Evolutionary conservation across 768 basidiomycete genomes (phyloP).

Genomic region (Leccinum subtestaceum): DNA sequence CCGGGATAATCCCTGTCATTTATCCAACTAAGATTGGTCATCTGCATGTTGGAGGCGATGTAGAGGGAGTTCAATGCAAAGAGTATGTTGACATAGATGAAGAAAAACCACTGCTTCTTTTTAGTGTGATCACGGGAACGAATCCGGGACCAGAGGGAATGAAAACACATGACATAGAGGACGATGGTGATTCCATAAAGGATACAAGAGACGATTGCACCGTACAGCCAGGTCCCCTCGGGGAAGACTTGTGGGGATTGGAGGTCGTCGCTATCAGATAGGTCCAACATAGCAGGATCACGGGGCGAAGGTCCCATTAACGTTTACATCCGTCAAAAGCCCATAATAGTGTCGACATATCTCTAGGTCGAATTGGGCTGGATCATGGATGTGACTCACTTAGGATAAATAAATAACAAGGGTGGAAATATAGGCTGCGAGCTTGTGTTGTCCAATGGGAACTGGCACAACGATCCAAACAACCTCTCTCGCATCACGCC

Average conservation of each 20-base stretch:
- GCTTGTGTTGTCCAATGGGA: too few relatives aligned
- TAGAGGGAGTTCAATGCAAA: constrained; percentile 31
- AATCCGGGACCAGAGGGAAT: constrained; percentile 28
- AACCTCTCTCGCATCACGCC: too few relatives aligned
- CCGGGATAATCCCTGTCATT: constrained; percentile 32
- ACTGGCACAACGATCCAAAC: too few relatives aligned
- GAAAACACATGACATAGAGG: constrained; percentile 26
- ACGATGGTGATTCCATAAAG: constrained; percentile 29
- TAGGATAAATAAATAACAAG: too few relatives aligned
- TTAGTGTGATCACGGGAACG: constrained; percentile 2
- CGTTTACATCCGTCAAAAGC: too few relatives aligned
- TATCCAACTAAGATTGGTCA: constrained; percentile 30
- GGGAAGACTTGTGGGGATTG: constrained; percentile 15
- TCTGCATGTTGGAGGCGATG: constrained; percentile 17
- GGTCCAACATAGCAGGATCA: too few relatives aligned
- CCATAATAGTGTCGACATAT: too few relatives aligned
- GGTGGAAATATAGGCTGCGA: too few relatives aligned
- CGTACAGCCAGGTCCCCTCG: constrained; percentile 32
- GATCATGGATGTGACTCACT: too few relatives aligned
- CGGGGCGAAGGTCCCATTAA: too few relatives aligned
- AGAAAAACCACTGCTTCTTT: constrained; percentile 27
- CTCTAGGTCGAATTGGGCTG: too few relatives aligned
- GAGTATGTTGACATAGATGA: constrained; percentile 29
- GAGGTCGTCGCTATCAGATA: constrained; percentile 3
- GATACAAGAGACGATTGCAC: constrained; percentile 26